These are phyloP conservation scores for Erythrobasidium hasegawianum DNA, from an alignment of 1,284 basidiomycete genomes.

Conservation along the genomic window DNA sequence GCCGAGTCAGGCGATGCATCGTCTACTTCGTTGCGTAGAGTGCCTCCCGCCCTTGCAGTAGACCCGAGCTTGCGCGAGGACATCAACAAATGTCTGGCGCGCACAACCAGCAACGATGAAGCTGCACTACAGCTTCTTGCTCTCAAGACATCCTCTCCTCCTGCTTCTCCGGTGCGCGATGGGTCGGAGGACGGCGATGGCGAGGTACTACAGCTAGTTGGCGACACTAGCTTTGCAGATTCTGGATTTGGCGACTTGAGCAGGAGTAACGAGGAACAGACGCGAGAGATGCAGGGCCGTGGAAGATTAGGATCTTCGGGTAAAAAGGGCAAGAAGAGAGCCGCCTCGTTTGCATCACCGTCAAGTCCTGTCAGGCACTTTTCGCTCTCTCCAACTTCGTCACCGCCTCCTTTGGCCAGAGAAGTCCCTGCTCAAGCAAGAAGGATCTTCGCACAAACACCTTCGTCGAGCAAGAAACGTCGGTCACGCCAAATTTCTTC, in stretches of 20 bases:
- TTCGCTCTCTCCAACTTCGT: slow-evolving; percentile 23
- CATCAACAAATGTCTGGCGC: too few species aligned
- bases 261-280: not conserved
- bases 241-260: slow-evolving; percentile 1
- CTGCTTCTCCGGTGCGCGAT: not conserved
- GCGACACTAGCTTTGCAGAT: slow-evolving; percentile 8
- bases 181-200: not conserved
- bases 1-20: too few species aligned
- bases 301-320: not conserved
- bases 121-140: slow-evolving; percentile 27
- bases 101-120: slow-evolving; percentile 7
- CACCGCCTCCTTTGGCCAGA: slow-evolving; percentile 7
- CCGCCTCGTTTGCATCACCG: slow-evolving; percentile 10
- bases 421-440: not conserved
- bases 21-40: too few species aligned
- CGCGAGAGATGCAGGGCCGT: not conserved
- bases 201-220: not conserved
- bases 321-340: not conserved
- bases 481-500: too few species aligned
- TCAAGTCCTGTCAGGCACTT: slow-evolving; percentile 14
- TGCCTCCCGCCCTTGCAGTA: too few species aligned
- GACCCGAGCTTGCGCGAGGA: too few species aligned
- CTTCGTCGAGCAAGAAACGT: too few species aligned
- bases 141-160: slow-evolving; percentile 19
- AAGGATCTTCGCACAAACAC: not conserved